Evolutionary conservation across 192 early-diverging fungal species (phyloP).

Genomic region (Rhizophlyctis rosea): DNA sequence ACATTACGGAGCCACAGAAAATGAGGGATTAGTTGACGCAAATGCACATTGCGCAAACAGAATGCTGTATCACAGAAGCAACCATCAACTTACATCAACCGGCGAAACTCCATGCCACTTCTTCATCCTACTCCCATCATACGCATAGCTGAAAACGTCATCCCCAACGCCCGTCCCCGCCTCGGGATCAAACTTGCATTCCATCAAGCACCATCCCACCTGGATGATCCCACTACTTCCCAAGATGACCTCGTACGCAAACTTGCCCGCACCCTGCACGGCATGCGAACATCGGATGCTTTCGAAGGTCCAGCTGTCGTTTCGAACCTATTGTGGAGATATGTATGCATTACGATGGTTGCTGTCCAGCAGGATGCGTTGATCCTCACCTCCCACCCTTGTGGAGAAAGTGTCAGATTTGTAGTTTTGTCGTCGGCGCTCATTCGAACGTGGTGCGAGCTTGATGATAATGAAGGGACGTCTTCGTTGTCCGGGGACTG

Average conservation of each 20-base stretch:
- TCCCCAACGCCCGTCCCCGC: conserved; percentile 75
- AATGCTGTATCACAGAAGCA: neutral
- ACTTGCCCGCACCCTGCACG: conserved; percentile 57
- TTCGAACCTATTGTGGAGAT: conserved; percentile 57
- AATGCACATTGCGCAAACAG: neutral
- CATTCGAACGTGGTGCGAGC: too few relatives aligned
- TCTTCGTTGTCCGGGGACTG: neutral
- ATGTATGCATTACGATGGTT: too few relatives aligned
- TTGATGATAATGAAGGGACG: neutral
- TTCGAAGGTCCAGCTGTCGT: conserved; percentile 78
- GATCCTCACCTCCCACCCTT: conserved; percentile 22
- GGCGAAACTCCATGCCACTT: conserved; percentile 63
- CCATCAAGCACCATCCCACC: conserved; percentile 69
- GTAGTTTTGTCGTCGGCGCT: conserved; percentile 7
- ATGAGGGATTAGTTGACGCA: neutral
- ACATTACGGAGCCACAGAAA: neutral
- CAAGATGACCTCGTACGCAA: conserved; percentile 69
- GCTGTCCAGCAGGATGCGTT: too few relatives aligned
- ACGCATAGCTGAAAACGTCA: conserved; percentile 67
- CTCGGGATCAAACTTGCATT: conserved; percentile 69
- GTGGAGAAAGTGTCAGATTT: conserved; percentile 21
- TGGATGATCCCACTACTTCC: conserved; percentile 74
- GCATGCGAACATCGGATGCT: conserved; percentile 56
- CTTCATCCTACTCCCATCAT: conserved; percentile 67
- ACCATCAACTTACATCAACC: conserved; percentile 32